Evolutionary conservation across 305 asterid species (phyloP).

Genomic region (Salvia sclarea): DNA sequence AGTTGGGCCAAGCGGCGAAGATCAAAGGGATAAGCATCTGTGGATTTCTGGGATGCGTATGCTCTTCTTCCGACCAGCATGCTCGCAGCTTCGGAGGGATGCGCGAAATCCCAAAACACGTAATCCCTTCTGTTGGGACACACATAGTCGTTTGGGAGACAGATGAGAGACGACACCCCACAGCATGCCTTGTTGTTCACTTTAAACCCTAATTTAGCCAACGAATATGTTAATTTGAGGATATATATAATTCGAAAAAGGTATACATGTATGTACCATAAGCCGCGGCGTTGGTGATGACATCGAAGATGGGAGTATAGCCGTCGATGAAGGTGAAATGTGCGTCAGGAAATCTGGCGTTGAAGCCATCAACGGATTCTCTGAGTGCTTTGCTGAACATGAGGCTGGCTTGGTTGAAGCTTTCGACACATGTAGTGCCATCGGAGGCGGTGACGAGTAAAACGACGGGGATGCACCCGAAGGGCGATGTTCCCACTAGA

Average conservation of each 20-base stretch:
- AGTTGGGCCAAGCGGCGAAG: constrained; percentile 61
- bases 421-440: constrained; percentile 59
- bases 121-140: constrained; percentile 56
- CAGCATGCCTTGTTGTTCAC: constrained; percentile 76
- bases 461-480: constrained; percentile 75
- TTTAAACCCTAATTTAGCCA: constrained; percentile 40
- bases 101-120: constrained; percentile 71
- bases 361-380: constrained; percentile 56
- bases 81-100: constrained; percentile 72
- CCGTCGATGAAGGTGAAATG: constrained; percentile 59
- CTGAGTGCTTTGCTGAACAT: constrained; percentile 57
- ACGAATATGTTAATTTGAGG: no score
- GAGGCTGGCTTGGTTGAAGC: constrained; percentile 54
- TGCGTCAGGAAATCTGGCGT: constrained; percentile 55
- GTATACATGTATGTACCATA: no score
- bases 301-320: constrained; percentile 60
- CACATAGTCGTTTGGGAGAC: constrained; percentile 42
- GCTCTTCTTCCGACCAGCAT: constrained; percentile 50
- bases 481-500: constrained; percentile 60
- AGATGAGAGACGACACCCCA: constrained; percentile 56
- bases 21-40: constrained; percentile 66
- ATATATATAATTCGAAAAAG: no score
- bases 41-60: constrained; percentile 49
- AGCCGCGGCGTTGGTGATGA: constrained; percentile 51
- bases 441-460: constrained; percentile 65